Base-by-base conservation (phyloP, 2,329 filamentous ascomycete species). In the Penicillium sp. region DNA sequence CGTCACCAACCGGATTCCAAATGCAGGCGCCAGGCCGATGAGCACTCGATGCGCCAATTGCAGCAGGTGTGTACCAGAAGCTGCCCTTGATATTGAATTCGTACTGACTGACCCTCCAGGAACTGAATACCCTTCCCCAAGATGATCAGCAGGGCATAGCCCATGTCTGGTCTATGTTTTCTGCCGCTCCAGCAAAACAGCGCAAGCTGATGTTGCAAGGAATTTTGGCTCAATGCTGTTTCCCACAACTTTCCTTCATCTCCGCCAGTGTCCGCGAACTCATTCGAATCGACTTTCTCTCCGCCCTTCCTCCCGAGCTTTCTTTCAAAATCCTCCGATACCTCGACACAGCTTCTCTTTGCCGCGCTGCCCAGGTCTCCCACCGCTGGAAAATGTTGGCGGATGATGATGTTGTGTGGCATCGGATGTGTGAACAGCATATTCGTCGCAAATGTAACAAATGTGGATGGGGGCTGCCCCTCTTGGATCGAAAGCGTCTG, bases 361-460 rank as follows among this genome's bases (percentile, higher is more conserved):
- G 95, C 80, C 96, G 96, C 74, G 93, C 95, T 1, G 92, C 95
- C 0, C 93, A 97, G 74, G 95, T 99, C 54, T 97, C 92, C 72
- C 86, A 88, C 57, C 84, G 88, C 66, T 99, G 95, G 95, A 85
- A 91, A 61, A 85, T 85, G 56, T 80, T 99, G 42, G 93, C 95
- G n/a, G 95, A 98, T 68, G 93, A 97, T 70, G 93, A 99, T 73
- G 90, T 96, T 9, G 93, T 99, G 4, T 99, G 95, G 95, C 91
- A 97, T 71, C 90, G 89, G 62, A 97, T 98, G 93, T 99, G 95
- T 72, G 92, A 96, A 75, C 93, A 98, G 72, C 93, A 96, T 74
- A 96, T 97, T 66, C 91, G 96, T 72, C 83, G 92, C 59, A 96
- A 96, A 72, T 97, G 93, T 74, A 93, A 88, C 58, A 96, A 95